Evolutionary conservation across 108 stramenopile species (phyloP).

Genomic region (Conticribra guillardii): DNA sequence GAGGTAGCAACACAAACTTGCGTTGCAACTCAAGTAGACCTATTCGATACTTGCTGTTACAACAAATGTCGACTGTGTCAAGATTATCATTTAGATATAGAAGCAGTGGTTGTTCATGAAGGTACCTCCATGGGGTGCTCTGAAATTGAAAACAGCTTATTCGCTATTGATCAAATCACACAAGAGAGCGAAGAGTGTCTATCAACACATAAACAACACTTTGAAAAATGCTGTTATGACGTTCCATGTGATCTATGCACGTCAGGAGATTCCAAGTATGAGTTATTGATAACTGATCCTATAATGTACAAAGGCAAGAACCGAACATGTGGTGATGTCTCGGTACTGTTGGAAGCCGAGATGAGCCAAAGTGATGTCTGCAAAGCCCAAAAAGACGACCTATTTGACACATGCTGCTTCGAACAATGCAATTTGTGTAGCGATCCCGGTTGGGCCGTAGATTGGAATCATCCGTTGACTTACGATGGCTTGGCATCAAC

Average conservation of each 20-base stretch:
- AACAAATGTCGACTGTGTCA: slow-evolving; percentile 42
- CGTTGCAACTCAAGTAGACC: slow-evolving; percentile 27
- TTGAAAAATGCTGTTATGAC: slow-evolving; percentile 46
- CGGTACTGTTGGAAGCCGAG: slow-evolving; percentile 32
- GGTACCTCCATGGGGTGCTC: slow-evolving; percentile 37
- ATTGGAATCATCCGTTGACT: slow-evolving; percentile 43
- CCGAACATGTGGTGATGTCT: slow-evolving; percentile 45
- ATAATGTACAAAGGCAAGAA: slow-evolving; percentile 27
- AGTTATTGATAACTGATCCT: slow-evolving; percentile 28
- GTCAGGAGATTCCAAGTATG: slow-evolving; percentile 21
- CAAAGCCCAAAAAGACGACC: slow-evolving; percentile 26
- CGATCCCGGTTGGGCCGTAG: slow-evolving; percentile 30
- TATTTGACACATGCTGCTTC: slow-evolving; percentile 44
- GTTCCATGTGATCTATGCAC: slow-evolving; percentile 41
- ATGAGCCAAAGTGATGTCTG: slow-evolving; percentile 44
- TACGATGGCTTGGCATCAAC: slow-evolving; percentile 46
- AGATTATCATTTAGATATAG: slow-evolving; percentile 42
- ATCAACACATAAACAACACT: slow-evolving; percentile 42
- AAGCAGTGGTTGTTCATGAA: slow-evolving; percentile 31
- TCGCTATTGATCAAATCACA: slow-evolving; percentile 39
- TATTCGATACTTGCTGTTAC: slow-evolving; percentile 48
- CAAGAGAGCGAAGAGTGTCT: slow-evolving; percentile 42
- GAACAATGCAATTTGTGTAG: slow-evolving; percentile 44
- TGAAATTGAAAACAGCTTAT: slow-evolving; percentile 39
- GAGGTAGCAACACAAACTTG: slow-evolving; percentile 35